Conservation (phyloP, 225 moss, liverwort and hornwort genomes). For the Straminergon stramineum region DNA sequence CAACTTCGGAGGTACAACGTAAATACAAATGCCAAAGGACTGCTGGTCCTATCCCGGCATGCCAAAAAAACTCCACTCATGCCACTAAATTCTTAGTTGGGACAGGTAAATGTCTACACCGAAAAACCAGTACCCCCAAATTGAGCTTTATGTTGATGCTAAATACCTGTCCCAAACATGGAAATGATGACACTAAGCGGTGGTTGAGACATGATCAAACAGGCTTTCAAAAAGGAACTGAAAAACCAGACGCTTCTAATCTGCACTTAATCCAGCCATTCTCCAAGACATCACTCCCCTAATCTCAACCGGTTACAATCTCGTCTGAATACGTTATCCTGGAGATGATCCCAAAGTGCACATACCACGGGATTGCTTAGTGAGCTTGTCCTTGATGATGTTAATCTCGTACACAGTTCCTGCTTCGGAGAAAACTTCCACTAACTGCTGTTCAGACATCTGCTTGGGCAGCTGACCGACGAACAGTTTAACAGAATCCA, state of each 20-base stretch:
- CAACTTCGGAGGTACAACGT: not conserved
- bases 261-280: not conserved
- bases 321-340: not conserved
- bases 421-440: conserved; percentile 65
- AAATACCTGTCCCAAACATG: not conserved
- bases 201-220: not conserved
- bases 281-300: not conserved
- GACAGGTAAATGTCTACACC: not conserved
- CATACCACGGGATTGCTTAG: conserved; percentile 83
- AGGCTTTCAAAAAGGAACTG: not conserved
- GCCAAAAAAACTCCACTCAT: not conserved
- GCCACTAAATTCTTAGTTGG: not conserved
- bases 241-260: not conserved
- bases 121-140: not conserved
- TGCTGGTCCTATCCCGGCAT: not conserved
- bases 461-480: conserved; percentile 91
- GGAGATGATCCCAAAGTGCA: not conserved
- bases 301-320: not conserved
- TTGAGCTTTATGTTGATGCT: not conserved
- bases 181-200: not conserved
- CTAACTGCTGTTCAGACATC: conserved; percentile 78
- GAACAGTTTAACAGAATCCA: conserved; percentile 75
- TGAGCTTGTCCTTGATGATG: conserved; percentile 91
- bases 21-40: not conserved
- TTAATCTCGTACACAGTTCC: conserved; percentile 82